These are phyloP conservation scores for Epicoccum sorghinum DNA, from an alignment of 2,329 filamentous ascomycete species.

Conservation along the genomic window DNA sequence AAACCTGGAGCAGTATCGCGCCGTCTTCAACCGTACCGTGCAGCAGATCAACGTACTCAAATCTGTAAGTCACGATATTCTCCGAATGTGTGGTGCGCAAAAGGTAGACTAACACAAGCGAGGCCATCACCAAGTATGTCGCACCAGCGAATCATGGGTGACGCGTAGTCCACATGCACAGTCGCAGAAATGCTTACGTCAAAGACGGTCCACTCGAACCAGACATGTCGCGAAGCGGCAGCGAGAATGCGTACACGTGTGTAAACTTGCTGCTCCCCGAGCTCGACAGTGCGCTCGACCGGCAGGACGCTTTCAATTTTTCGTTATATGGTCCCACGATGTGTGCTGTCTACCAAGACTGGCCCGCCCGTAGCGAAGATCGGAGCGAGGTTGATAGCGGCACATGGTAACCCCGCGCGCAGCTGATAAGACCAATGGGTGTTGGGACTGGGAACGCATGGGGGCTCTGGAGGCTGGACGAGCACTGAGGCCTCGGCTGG, in stretches of 20 bases:
- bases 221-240: conserved; percentile 2
- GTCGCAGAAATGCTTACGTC: conserved; percentile 8
- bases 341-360: conserved; percentile 8
- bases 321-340: conserved; percentile 7
- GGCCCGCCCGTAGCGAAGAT: conserved; percentile 31
- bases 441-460: conserved; percentile 33
- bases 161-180: conserved; percentile 36
- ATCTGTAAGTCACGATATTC: conserved; percentile 48
- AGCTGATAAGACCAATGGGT: conserved; percentile 42
- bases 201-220: conserved; percentile 4
- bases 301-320: not conserved
- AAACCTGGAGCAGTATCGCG: conserved; percentile 84
- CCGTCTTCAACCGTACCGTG: conserved; percentile 82
- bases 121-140: conserved; percentile 50
- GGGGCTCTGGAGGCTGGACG: conserved; percentile 21
- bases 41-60: conserved; percentile 72
- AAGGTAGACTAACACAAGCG: conserved; percentile 18
- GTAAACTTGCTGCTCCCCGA: conserved; percentile 17
- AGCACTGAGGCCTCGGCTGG: conserved; percentile 38
- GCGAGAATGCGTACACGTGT: conserved; percentile 13
- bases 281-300: conserved; percentile 2
- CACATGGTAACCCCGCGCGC: conserved; percentile 30
- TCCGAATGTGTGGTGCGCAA: conserved; percentile 22
- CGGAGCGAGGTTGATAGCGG: conserved; percentile 29
- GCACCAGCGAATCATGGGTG: conserved; percentile 46